A percentile compares a stretch with the other conserved stretches of the same genome.
phyloP scores from a whole-genome alignment of 2,329 filamentous ascomycete genomes.

The Pseudogymnoascus sp. region DNA sequence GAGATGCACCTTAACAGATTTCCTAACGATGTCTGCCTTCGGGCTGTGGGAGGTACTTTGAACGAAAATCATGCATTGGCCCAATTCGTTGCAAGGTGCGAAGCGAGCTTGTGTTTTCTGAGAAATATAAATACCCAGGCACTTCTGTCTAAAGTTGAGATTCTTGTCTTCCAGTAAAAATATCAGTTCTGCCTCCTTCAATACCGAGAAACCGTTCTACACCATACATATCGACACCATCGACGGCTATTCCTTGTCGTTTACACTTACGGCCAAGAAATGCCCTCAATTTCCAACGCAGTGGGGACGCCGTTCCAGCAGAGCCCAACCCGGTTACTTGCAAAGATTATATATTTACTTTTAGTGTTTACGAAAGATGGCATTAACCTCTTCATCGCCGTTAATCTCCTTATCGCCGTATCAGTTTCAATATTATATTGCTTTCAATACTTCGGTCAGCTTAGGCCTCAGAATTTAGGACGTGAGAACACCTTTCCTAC shows the following conservation, averaged over 20 bases:
- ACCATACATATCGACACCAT: background rate
- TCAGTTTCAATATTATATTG: background rate
- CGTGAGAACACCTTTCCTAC: background rate
- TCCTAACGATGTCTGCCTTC: background rate
- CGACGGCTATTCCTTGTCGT: background rate
- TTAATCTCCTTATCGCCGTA: background rate
- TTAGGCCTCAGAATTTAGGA: background rate
- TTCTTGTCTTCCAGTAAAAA: background rate
- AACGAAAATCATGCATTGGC: background rate
- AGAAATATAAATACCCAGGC: background rate
- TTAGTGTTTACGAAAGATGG: background rate
- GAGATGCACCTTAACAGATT: background rate
- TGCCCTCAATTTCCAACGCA: background rate
- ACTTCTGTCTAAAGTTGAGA: background rate
- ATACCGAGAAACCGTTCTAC: background rate
- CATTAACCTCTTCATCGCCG: background rate
- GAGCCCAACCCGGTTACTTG: background rate
- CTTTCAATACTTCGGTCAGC: background rate
- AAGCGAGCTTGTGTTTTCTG: background rate
- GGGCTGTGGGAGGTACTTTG: background rate
- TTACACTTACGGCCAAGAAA: background rate
- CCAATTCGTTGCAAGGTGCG: background rate
- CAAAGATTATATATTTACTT: background rate
- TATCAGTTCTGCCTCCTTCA: background rate
- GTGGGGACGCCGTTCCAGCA: background rate